Base-by-base conservation (phyloP, 1,284 basidiomycete species). In the Trametes sp. region DNA sequence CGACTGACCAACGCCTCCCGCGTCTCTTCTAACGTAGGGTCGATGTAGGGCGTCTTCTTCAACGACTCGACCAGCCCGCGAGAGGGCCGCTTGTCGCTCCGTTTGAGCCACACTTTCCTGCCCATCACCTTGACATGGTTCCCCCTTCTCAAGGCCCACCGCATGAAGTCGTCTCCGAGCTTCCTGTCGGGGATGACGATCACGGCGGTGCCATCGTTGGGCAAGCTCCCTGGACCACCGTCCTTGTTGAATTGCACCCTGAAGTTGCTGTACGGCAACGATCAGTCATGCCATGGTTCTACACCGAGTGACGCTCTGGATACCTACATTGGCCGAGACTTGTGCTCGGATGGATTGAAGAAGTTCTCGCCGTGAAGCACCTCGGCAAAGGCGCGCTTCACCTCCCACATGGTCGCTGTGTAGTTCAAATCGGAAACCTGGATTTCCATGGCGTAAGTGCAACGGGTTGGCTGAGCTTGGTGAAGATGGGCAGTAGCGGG, bases 31-130 rank as follows among this genome's bases (percentile, higher is more conserved):
- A 83, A 79, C 23, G 83, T 78, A 0, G 90, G 89, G 63, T 85
- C 75, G n/a, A 87, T 76, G 68, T 84, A 92, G 0, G 83, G 85
- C 0, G 87, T 86, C 73, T 87, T 89, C 57, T 69, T 61, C 7
- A 76, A 61, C 0, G 50, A 55, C 8, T 66, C 52, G 1, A 61
- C 58, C 1, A 68, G 45, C 14, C 62, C 48, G 24, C 26, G 23
- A 14, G 42, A 19, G 13, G 68, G 68, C 53, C 52, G 64, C 13
- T 66, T 58, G 9, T 63, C 45, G 21, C 62, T 42, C 23, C 41
- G 54, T 1, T 50, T 44, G 16, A 73, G 65, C 48, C 60, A 69
- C 1, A 72, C 23, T 42, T 59, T 74, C 51, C 70, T 73, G 1
- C 59, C 71, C 51, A 69, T 75, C 54, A 89, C 80, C 53, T 70